Evolutionary conservation across 768 basidiomycete genomes (phyloP), one percentile per base, ranked within the genome.

Genomic region (Suillus variegatus): DNA sequence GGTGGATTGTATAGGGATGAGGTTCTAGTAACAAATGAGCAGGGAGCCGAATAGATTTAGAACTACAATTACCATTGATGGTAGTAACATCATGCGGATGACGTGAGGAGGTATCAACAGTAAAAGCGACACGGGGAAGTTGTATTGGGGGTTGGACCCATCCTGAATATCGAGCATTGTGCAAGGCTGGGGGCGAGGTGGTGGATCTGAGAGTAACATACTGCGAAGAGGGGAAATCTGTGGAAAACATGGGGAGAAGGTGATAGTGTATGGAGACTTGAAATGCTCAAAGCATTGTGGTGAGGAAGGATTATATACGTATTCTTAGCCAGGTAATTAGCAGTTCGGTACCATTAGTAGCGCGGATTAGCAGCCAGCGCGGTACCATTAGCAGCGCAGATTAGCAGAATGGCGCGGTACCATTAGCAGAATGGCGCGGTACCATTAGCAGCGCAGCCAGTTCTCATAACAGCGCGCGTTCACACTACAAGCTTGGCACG

Each of bases 161-260:
- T n/a, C 64, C 64, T 32, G 14, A 6, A 25, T 65, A 62, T 7
- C 49, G 60, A 25, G 60, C 60, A 40, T 47, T 52, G 32, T 62
- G 60, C 12, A 63, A 25, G 4, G 25, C 40, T 22, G 57, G 25
- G 12, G 25, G 40, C 10, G 40, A 16, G 10, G 6, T 28, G 9
- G 40, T 25, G 14, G 38, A 38, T 13, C 9, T 12, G 2, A 8
- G 54, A 10, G 54, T 9, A n/a, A 35, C 6, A 10, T 5, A n/a
- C 32, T 20, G 32, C 32, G 5, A 35, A 12, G 18, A 1, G 18
- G 18, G 32, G 10, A 3, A 10, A 35, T 2, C 18, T 35, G 54
- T 35, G 6, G 18, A 13, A 20, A 35, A 35, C 54, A 55, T 55
- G 20, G 54, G 32, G 32, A 20, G 32, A 35, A 28, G 4, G 18